phyloP scores from a whole-genome alignment of 768 basidiomycete species.

The Pulveroboletus sp. region DNA sequence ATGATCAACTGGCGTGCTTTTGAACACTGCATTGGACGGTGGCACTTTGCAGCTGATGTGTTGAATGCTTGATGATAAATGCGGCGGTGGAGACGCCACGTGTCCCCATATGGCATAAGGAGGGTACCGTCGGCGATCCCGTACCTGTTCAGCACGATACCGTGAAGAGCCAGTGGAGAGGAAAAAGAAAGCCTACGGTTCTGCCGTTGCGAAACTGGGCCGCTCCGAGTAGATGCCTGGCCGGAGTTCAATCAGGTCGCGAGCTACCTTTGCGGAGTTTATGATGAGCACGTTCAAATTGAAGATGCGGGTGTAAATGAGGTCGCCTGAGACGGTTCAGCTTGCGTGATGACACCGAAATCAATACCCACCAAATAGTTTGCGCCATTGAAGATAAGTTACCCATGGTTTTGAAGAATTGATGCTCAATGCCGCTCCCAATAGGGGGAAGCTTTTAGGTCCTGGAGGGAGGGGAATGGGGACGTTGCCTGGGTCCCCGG shows the following conservation, averaged over 20 bases:
- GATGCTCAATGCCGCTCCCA: slow-evolving; percentile 27
- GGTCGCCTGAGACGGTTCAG: slow-evolving; percentile 17
- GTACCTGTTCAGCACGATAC: slow-evolving; percentile 14
- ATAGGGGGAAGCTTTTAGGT: slow-evolving; percentile 42
- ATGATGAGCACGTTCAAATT: slow-evolving; percentile 25
- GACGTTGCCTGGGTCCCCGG: not conserved
- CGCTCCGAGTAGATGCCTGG: slow-evolving; percentile 34
- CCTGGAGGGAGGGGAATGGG: slow-evolving; percentile 43
- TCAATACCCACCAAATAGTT: slow-evolving; percentile 17
- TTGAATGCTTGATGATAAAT: slow-evolving; percentile 35
- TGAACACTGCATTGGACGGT: slow-evolving; percentile 31
- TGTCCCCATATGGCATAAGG: slow-evolving; percentile 36
- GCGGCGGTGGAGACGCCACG: slow-evolving; percentile 36
- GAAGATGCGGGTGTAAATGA: slow-evolving; percentile 21
- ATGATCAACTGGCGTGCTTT: slow-evolving; percentile 33
- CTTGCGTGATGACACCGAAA: not conserved
- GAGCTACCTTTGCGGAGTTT: slow-evolving; percentile 25
- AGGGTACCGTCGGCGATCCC: slow-evolving; percentile 34
- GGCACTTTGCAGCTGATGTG: slow-evolving; percentile 23
- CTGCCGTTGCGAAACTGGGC: slow-evolving; percentile 23
- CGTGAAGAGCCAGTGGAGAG: not conserved
- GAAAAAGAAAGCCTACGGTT: slow-evolving; percentile 12
- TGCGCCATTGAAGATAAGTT: slow-evolving; percentile 33
- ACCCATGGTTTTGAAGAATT: slow-evolving; percentile 30
- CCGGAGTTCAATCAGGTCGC: slow-evolving; percentile 27